Conservation (phyloP, 2,329 filamentous ascomycete genomes). For the Arachnopeziza araneosa region DNA sequence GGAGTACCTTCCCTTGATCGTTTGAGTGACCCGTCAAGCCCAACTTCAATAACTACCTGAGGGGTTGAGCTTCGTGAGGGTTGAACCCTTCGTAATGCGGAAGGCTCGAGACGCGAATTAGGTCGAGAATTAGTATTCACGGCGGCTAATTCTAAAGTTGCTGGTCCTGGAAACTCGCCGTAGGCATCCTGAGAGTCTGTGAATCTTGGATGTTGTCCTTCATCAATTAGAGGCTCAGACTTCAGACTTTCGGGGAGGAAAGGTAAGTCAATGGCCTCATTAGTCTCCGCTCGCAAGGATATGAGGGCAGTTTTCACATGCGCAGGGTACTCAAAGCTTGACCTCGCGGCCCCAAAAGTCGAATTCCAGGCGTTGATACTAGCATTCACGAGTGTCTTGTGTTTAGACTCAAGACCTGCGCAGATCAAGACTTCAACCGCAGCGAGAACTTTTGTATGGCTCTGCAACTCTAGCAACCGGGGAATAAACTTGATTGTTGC, state of each 20-base stretch:
- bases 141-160: constrained; percentile 1
- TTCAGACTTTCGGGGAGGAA: constrained; percentile 36
- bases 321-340: constrained; percentile 55
- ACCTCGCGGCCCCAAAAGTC: constrained; percentile 56
- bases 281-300: constrained; percentile 46
- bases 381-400: constrained; percentile 45
- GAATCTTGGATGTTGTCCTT: constrained; percentile 30
- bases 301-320: constrained; percentile 57
- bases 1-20: constrained; percentile 23
- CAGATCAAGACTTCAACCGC: constrained; percentile 50
- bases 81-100: constrained; percentile 2
- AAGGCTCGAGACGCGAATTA: background rate
- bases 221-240: constrained; percentile 27
- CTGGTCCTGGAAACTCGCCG: constrained; percentile 5
- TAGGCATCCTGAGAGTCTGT: constrained; percentile 32
- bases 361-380: constrained; percentile 63
- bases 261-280: constrained; percentile 38
- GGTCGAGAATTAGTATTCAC: background rate
- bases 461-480: constrained; percentile 34
- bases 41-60: constrained; percentile 19
- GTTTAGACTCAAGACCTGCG: constrained; percentile 54
- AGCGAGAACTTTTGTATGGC: constrained; percentile 37
- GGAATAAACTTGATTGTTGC: constrained; percentile 35
- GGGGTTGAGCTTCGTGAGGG: constrained; percentile 18
- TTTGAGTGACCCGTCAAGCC: constrained; percentile 9